Conservation (phyloP, 768 basidiomycete species). For the Mycena sanguinolenta region DNA sequence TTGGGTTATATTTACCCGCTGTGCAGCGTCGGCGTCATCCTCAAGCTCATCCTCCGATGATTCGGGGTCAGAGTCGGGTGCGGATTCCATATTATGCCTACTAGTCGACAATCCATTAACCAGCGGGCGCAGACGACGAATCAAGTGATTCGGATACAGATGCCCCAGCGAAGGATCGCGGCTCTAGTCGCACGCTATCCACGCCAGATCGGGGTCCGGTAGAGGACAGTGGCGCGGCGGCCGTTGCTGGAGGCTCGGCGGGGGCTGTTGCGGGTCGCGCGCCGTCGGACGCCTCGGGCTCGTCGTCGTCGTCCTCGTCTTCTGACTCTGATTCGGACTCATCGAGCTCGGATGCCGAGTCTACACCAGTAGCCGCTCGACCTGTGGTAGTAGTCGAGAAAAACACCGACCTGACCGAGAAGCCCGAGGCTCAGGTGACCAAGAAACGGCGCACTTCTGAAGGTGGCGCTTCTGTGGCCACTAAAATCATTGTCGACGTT, state of each 20-base stretch:
- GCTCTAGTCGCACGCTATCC: slow-evolving; percentile 55
- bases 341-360: slow-evolving; percentile 40
- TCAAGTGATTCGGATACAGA: slow-evolving; percentile 47
- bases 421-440: slow-evolving; percentile 50
- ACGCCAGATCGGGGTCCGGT: slow-evolving; percentile 13
- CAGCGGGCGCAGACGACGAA: slow-evolving; percentile 48
- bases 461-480: slow-evolving; percentile 63
- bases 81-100: neutral
- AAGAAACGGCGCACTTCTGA: slow-evolving; percentile 76
- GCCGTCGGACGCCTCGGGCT: slow-evolving; percentile 19
- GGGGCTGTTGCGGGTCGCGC: neutral
- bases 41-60: slow-evolving; percentile 45
- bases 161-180: slow-evolving; percentile 40
- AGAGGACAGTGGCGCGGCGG: neutral
- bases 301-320: neutral
- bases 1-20: neutral
- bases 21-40: slow-evolving; percentile 22
- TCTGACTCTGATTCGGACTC: slow-evolving; percentile 35
- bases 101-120: slow-evolving; percentile 29
- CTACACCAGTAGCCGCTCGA: neutral
- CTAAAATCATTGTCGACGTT: slow-evolving; percentile 50
- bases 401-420: slow-evolving; percentile 28
- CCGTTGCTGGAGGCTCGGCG: neutral
- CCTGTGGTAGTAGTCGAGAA: neutral
- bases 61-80: slow-evolving; percentile 49